A percentile compares a stretch with the other conserved stretches of the same genome.
These are phyloP conservation scores for Dichotomocladium elegans DNA, from an alignment of 371 early-diverging fungal species.

Conservation along the genomic window DNA sequence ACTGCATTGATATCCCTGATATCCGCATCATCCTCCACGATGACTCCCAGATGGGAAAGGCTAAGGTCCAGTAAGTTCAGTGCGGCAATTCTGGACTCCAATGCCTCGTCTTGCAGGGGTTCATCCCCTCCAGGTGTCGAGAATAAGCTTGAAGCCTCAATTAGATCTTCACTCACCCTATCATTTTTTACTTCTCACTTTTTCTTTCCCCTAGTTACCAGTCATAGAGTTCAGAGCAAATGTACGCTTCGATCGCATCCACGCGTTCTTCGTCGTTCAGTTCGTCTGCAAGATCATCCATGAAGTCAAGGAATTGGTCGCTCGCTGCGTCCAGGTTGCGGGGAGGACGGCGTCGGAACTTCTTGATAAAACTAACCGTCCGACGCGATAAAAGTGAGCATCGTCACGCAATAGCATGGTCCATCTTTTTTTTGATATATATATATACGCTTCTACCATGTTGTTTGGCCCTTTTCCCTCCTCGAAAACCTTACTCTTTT, in stretches of 20 bases:
- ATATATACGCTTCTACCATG: neutral
- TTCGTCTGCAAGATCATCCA: conserved; percentile 19
- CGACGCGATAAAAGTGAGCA: too few species aligned
- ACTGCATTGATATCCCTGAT: conserved; percentile 31
- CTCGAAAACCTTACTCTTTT: conserved; percentile 5
- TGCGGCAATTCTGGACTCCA: conserved; percentile 70
- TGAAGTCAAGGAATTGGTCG: conserved; percentile 16
- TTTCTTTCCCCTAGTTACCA: conserved; percentile 12
- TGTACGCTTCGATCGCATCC: conserved; percentile 35
- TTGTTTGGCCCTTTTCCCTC: too few species aligned
- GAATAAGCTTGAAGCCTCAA: conserved; percentile 2
- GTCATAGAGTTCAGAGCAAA: conserved; percentile 41
- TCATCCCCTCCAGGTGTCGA: conserved; percentile 38
- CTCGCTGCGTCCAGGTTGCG: conserved; percentile 24
- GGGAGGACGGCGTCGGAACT: conserved; percentile 25
- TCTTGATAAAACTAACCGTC: conserved; percentile 24
- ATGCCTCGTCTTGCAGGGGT: conserved; percentile 55
- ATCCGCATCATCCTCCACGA: conserved; percentile 36
- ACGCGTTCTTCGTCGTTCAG: conserved; percentile 21
- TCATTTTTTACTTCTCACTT: neutral
- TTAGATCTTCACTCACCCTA: neutral
- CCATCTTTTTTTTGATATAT: neutral
- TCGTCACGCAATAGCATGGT: too few species aligned
- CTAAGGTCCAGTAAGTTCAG: conserved; percentile 58
- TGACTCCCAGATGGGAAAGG: conserved; percentile 56